A percentile compares a stretch with the other conserved stretches of the same genome.
Conservation (phyloP, 306 rosid species). For the Corylus avellana region DNA sequence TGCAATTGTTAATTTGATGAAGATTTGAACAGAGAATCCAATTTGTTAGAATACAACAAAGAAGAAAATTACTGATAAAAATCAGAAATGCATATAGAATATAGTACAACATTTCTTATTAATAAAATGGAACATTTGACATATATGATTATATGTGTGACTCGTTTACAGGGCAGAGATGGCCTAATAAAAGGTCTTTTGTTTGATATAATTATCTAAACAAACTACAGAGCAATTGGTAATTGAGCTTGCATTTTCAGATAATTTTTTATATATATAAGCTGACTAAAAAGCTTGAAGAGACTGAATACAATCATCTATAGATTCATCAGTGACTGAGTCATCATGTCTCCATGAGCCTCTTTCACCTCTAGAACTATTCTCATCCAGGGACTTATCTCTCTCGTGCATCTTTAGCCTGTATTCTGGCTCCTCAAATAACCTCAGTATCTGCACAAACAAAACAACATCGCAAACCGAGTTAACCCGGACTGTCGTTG, state of each 20-base stretch:
- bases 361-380: constrained; percentile 14
- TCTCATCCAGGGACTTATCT: constrained; percentile 33
- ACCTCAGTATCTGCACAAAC: constrained; percentile 38
- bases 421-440: constrained; percentile 44
- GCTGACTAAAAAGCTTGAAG: not conserved
- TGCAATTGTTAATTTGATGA: too few relatives aligned
- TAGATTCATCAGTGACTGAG: constrained; percentile 9
- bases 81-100: too few relatives aligned
- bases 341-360: constrained; percentile 27
- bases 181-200: too few relatives aligned
- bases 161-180: too few relatives aligned
- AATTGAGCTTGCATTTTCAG: constrained; percentile 5
- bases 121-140: too few relatives aligned
- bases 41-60: too few relatives aligned
- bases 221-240: not conserved
- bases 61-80: too few relatives aligned
- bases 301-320: constrained; percentile 2
- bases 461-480: not conserved
- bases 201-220: too few relatives aligned
- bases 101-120: too few relatives aligned
- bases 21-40: too few relatives aligned
- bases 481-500: too few relatives aligned
- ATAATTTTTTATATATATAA: not conserved
- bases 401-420: constrained; percentile 43
- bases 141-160: too few relatives aligned